These are phyloP conservation scores for Sporothrix schenckii DNA, from an alignment of 2,329 filamentous ascomycete genomes.

Conservation along the genomic window DNA sequence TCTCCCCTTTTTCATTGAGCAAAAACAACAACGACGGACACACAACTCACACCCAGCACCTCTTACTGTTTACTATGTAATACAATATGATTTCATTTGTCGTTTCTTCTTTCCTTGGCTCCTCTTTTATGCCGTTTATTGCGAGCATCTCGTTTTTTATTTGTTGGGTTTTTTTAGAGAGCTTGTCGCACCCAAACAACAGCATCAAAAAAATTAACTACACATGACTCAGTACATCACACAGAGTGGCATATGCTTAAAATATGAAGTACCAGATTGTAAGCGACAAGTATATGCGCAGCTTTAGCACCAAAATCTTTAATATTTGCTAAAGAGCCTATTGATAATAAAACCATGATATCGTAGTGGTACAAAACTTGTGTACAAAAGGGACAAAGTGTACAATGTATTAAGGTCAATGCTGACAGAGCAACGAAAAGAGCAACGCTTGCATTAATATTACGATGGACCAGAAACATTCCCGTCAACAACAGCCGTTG, in stretches of 20 bases:
- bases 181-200: conserved; percentile 6
- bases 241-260: too few species aligned
- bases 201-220: conserved; percentile 1
- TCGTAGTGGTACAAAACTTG: neutral
- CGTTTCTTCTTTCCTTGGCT: conserved; percentile 3
- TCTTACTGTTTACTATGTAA: conserved; percentile 32
- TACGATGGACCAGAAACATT: neutral
- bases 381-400: conserved; percentile 8
- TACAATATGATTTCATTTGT: conserved; percentile 33
- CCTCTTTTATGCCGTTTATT: neutral
- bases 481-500: conserved; percentile 42
- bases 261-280: too few species aligned
- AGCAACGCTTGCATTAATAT: neutral
- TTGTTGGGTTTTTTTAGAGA: neutral
- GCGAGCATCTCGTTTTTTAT: neutral
- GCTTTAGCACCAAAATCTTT: neutral
- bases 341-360: conserved; percentile 12
- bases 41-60: conserved; percentile 9
- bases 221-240: neutral
- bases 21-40: conserved; percentile 26
- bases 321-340: neutral
- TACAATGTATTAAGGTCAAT: neutral
- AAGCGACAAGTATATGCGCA: neutral
- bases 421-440: neutral
- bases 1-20: neutral